Base-by-base conservation (phyloP, 2,329 filamentous ascomycete genomes). In the Microsporum ferrugineum region DNA sequence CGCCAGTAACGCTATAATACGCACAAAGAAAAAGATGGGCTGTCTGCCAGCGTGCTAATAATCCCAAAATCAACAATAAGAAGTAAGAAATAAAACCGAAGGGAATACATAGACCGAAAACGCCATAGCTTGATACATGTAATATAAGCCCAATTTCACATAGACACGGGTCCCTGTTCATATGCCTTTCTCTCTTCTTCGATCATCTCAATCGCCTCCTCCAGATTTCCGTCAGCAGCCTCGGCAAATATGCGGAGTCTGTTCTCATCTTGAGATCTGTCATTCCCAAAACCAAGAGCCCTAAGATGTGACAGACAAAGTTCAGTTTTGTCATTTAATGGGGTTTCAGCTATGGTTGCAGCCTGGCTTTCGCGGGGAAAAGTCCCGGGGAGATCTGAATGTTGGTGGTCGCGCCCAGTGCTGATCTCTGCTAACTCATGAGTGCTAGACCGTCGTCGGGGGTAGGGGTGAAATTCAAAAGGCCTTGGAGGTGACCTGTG, bases 181-280 rank as follows among this genome's bases (percentile, higher is more conserved):
- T 77, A 78, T 2, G 68, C 75, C 61, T 72, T 73, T 49, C 75
- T 71, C 62, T 79, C 77, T 62, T 79, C 77, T 62, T 79, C 77
- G 64, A 80, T 78, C 73, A 79, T 77, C 55, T 79, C 77, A 65
- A 80, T 78, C 2, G 78, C 78, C 59, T 77, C 75, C 31, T 67
- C 67, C 27, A 80, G 66, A 58, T 71, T 71, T 14, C 76, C 75
- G 27, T 75, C 70, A 12, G 75, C 73, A 31, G 76, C 77, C 31
- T 73, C 72, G 12, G 77, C 77, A 70, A 78, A 79, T 7, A 78
- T 69, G 36, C 68, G 67, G 60, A 79, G 69, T 47, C 77, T 70
- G 34, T 73, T 66, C 33, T 63, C 65, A 49, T 75, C 75, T 27
- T 73, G 72, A 27, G 72, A 67, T 17, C 71, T 63, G 27, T 66